phyloP scores from a whole-genome alignment of 805 yeast genomes.

The Starmerella tilneyi region DNA sequence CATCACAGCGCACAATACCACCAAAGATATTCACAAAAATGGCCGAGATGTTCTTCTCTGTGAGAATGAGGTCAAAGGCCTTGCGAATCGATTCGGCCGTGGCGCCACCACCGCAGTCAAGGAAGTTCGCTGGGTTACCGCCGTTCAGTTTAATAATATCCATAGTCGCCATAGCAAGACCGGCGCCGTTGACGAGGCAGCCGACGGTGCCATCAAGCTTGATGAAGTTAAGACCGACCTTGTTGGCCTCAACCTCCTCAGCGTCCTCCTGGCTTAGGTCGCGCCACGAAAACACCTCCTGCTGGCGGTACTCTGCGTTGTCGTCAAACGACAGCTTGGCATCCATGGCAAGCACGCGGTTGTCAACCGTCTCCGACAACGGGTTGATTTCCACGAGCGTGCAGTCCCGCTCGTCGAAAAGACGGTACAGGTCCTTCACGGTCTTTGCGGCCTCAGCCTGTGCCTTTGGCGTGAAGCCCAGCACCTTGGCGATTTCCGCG shows the following conservation, averaged over 20 bases:
- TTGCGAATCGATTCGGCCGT: slow-evolving; percentile 96
- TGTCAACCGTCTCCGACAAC: slow-evolving; percentile 81
- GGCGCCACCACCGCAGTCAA: slow-evolving; percentile 99
- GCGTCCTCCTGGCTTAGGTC: slow-evolving; percentile 97
- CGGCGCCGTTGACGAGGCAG: slow-evolving; percentile 98
- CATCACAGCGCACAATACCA: slow-evolving; percentile 99
- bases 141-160: slow-evolving; percentile 97
- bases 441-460: slow-evolving; percentile 79
- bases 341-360: slow-evolving; percentile 93
- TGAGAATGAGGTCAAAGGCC: slow-evolving; percentile 86
- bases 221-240: slow-evolving; percentile 87
- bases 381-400: slow-evolving; percentile 99
- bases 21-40: slow-evolving; percentile 98
- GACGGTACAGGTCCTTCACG: slow-evolving; percentile 75
- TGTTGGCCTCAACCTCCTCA: slow-evolving; percentile 85
- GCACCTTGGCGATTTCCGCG: slow-evolving; percentile 57
- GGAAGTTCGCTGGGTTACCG: slow-evolving; percentile 97
- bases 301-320: slow-evolving; percentile 88
- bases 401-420: slow-evolving; percentile 84
- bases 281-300: slow-evolving; percentile 93
- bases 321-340: slow-evolving; percentile 98
- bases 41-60: slow-evolving; percentile 82
- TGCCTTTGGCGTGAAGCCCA: slow-evolving; percentile 74
- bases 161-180: slow-evolving; percentile 99
- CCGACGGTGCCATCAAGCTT: slow-evolving; percentile 98